Evolutionary conservation across 495 filamentous ascomycete genomes (phyloP), one percentile per base, ranked within the genome.

Genomic region (Amniculicola lignicola): DNA sequence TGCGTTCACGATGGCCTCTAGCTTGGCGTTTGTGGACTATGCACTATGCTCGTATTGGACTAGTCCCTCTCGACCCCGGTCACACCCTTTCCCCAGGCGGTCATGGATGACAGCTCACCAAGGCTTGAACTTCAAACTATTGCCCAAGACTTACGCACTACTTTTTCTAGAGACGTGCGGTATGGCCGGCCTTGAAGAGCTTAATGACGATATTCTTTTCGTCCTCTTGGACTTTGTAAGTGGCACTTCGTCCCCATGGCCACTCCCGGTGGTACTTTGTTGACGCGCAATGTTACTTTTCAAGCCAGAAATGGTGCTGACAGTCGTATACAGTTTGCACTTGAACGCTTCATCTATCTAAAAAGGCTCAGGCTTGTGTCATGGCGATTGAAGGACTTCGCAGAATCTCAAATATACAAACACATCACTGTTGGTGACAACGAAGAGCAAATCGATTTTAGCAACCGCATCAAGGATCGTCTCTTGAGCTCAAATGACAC

Each of bases 201-300:
- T 46, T 9, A 31, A 21, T 28, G 43, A 46, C 31, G 22, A 31
- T 7, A 46, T 46, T 21, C 43, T 46, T 25, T 46, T 28, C 15
- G 31, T 46, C 22, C 12, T 46, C 7, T 31, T 46, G 22, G 3
- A 31, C 29, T 33, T 5, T 21, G 25, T 27, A 28, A 28, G 43
- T 4, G 4, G n/a, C n/a, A n/a, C n/a, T n/a, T n/a, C n/a, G n/a
- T n/a, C n/a, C n/a, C n/a, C n/a, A n/a, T n/a, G n/a, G n/a, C n/a
- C n/a, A n/a, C n/a, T n/a, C n/a, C n/a, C n/a, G n/a, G n/a, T 14
- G 31, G 7, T 14, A n/a, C 22, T 10, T 24, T 11, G 10, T 10
- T 10, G 7, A 7, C 6, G 9, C 37, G 37, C 37, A 6, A 18
- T 6, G 37, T 6, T 18, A 4, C 40, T 11, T 22, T 21, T 4